Evolutionary conservation across 1,139 yeast species (phyloP), one percentile per base, ranked within the genome.

Genomic region (Sugiyamaella paludigena): DNA sequence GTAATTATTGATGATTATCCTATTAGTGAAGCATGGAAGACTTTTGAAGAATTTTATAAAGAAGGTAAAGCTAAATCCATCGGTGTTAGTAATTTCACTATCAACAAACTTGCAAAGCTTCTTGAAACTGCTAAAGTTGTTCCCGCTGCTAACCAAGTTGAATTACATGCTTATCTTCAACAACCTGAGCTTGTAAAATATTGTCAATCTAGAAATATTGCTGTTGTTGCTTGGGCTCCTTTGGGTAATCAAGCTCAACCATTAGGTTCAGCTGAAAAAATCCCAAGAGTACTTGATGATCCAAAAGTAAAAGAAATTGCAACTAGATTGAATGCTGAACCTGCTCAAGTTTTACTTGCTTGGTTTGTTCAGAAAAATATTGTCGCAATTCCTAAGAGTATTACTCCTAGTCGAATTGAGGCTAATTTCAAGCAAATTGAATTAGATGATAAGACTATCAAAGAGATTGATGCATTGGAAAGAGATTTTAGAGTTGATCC

Each of bases 111-210:
- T 56, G 80, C 77, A 62, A 95, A 87, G 63, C 75, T 87, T 59
- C 71, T 86, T 53, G 79, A 88, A 66, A 80, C 81, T 51, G 83
- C 85, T 56, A 78, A 73, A 58, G 80, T 87, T 62, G 78, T 73
- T 61, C 96, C 96, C 45, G 86, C 84, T 47, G 87, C 79, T 49
- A 76, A 85, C 62, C 96, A 88, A 71, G 84, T 88, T 63, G 96
- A 88, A 73, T 89, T 85, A 68, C 96, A 87, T 68, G 95, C 96
- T 56, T 87, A 84, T 74, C 77, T 87, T 67, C 86, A 84, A 59
- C 96, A 87, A 72, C 78, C 78, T 52, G 75, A 75, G 59, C 74
- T 87, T 64, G 68, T 86, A 53, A 77, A 81, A 58, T 86, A 71
- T 65, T 84, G 78, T 54, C 78, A 84, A 65, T 62, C 70, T 37